Evolutionary conservation across 2,329 filamentous ascomycete genomes (phyloP).

Genomic region (Aspergillus sp.): DNA sequence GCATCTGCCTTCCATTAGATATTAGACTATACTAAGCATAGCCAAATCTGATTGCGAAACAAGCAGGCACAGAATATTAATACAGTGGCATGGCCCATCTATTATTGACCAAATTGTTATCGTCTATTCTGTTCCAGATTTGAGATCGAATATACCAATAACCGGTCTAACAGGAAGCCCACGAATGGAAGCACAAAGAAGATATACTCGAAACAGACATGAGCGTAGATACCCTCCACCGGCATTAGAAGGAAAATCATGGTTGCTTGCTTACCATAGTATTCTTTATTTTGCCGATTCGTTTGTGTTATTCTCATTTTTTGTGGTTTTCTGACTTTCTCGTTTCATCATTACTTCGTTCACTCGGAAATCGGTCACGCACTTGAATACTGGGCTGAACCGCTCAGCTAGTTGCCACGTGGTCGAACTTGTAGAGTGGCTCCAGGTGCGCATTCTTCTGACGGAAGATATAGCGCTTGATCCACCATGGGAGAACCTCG

Average conservation of each 20-base stretch:
- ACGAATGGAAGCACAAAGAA: neutral
- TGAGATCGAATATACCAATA: neutral
- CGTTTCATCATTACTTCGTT: neutral
- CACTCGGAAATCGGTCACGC: neutral
- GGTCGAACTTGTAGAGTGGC: constrained; percentile 54
- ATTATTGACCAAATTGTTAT: neutral
- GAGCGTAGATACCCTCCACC: neutral
- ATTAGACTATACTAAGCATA: neutral
- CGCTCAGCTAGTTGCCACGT: constrained; percentile 16
- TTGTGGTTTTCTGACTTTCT: neutral
- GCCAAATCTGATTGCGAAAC: neutral
- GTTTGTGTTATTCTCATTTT: neutral
- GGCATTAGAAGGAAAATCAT: neutral
- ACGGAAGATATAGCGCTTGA: constrained; percentile 58
- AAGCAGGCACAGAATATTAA: neutral
- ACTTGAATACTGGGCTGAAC: constrained; percentile 17
- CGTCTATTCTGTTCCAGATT: neutral
- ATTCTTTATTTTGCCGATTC: neutral
- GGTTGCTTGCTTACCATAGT: neutral
- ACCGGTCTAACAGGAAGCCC: neutral
- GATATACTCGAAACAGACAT: neutral
- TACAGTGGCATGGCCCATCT: neutral
- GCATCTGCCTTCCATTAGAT: neutral
- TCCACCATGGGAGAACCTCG: constrained; percentile 60
- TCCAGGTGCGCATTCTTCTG: constrained; percentile 48